A percentile compares a stretch with the other conserved stretches of the same genome.
phyloP scores from a whole-genome alignment of 495 filamentous ascomycete genomes.

The Daldinia bambusicola region DNA sequence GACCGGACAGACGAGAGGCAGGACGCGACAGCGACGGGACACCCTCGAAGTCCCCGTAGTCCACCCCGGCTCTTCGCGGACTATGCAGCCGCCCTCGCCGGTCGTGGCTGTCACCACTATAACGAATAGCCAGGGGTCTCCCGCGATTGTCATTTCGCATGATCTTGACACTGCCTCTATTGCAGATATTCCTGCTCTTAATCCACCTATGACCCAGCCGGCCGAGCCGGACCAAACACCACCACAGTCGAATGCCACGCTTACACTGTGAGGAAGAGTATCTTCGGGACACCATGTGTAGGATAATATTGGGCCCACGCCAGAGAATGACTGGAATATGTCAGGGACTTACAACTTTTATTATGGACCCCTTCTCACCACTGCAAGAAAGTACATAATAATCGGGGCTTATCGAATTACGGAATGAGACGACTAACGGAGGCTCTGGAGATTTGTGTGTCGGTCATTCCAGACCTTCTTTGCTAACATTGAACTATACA shows the following conservation, averaged over 20 bases:
- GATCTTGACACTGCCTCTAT: slow-evolving; percentile 20
- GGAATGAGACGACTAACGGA: background rate
- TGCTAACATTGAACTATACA: background rate
- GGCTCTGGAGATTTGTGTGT: background rate
- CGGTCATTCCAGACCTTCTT: background rate
- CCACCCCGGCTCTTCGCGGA: slow-evolving; percentile 25
- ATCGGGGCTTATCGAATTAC: background rate
- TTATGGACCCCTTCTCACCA: background rate
- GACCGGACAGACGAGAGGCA: slow-evolving; percentile 9
- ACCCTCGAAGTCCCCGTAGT: slow-evolving; percentile 46
- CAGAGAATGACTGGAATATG: too few species aligned
- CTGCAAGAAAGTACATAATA: background rate
- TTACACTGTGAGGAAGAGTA: slow-evolving; percentile 4
- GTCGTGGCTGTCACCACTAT: slow-evolving; percentile 8
- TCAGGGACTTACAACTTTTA: background rate
- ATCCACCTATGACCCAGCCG: background rate
- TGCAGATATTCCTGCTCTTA: slow-evolving; percentile 13
- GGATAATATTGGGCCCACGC: too few species aligned
- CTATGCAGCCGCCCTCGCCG: slow-evolving; percentile 21
- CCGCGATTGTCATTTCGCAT: slow-evolving; percentile 35
- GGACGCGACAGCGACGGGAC: slow-evolving; percentile 39
- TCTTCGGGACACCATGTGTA: too few species aligned
- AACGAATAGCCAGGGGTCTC: slow-evolving; percentile 26
- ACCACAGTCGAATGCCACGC: background rate
- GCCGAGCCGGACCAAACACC: background rate